phyloP scores from a whole-genome alignment of 2,329 filamentous ascomycete species.

The Ceratocystis alfenasii region DNA sequence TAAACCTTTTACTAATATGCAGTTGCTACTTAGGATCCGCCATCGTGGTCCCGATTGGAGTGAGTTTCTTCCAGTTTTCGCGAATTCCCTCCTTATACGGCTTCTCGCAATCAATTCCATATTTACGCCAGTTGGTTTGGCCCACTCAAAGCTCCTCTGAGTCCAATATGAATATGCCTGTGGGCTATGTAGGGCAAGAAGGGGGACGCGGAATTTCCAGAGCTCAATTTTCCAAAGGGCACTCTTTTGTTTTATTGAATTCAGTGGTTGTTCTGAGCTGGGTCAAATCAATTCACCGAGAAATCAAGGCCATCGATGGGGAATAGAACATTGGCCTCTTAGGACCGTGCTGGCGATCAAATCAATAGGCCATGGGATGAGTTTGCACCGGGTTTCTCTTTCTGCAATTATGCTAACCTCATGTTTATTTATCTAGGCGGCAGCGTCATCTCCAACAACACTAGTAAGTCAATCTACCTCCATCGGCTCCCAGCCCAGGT shows the following conservation, averaged over 20 bases:
- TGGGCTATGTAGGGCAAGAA: too few relatives aligned
- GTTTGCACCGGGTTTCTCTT: neutral
- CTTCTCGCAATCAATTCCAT: neutral
- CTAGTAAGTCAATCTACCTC: slow-evolving; percentile 50
- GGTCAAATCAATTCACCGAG: neutral
- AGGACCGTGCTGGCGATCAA: neutral
- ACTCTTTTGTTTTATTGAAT: neutral
- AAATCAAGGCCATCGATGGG: neutral
- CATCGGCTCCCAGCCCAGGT: neutral
- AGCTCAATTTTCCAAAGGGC: neutral
- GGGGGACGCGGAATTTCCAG: too few relatives aligned
- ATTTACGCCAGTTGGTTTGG: neutral
- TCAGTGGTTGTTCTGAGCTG: too few relatives aligned
- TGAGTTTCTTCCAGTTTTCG: slow-evolving; percentile 40
- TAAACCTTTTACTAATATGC: slow-evolving; percentile 19
- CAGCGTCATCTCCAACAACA: slow-evolving; percentile 79
- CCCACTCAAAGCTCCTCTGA: too few relatives aligned
- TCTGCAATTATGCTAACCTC: slow-evolving; percentile 25
- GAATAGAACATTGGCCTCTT: neutral
- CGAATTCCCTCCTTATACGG: neutral
- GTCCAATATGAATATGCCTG: too few relatives aligned
- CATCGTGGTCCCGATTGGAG: slow-evolving; percentile 98
- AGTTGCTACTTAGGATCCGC: slow-evolving; percentile 52
- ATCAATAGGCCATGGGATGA: neutral
- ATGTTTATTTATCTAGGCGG: slow-evolving; percentile 49